Evolutionary conservation across 2,329 filamentous ascomycete species (phyloP), one percentile per base, ranked within the genome.

Genomic region (Epichloe hybrida): DNA sequence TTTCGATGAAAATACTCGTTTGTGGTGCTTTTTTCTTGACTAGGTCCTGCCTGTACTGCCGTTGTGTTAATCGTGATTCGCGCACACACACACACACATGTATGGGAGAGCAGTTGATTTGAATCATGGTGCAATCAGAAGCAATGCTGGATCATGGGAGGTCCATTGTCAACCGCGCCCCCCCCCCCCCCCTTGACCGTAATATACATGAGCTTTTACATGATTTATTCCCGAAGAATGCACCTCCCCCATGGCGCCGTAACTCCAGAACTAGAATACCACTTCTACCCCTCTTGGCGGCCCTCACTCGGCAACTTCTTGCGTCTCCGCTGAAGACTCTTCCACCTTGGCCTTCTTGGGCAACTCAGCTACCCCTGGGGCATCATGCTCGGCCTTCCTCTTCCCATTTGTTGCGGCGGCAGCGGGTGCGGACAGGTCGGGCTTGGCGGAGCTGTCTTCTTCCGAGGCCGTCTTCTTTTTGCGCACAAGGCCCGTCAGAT

Each of bases 401-500:
- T 62, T 70, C 44, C 61, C 55, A 50, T 80, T 77, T 61, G 61
- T 54, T 7, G 55, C 57, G 3, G 49, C 41, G 5, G 42, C 36
- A 21, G 49, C 37, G 35, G 36, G 17, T 7, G 41, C 17, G 21
- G 64, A 49, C 5, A 52, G 36, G 9, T 54, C 40, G 17, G 56
- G 38, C 15, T 51, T 44, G 5, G 54, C 52, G 3, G 56, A 42
- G 1, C 44, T 20, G 34, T 52, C 57, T 8, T 61, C 59, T 45
- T 62, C 65, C 61, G 72, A 71, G 54, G 63, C 59, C 8, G 11
- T 6, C 66, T 80, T 81, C 62, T 83, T 89, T 61, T 83, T 90
- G 59, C 84, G 81, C 42, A 91, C 83, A 44, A 91, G 71, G n/a
- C 81, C 77, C 0, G 77, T 80, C 13, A 94, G 70, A 61, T 93